Evolutionary conservation across 2,329 filamentous ascomycete species (phyloP), one percentile per base, ranked within the genome.

Genomic region (Aspergillus ochraceus): DNA sequence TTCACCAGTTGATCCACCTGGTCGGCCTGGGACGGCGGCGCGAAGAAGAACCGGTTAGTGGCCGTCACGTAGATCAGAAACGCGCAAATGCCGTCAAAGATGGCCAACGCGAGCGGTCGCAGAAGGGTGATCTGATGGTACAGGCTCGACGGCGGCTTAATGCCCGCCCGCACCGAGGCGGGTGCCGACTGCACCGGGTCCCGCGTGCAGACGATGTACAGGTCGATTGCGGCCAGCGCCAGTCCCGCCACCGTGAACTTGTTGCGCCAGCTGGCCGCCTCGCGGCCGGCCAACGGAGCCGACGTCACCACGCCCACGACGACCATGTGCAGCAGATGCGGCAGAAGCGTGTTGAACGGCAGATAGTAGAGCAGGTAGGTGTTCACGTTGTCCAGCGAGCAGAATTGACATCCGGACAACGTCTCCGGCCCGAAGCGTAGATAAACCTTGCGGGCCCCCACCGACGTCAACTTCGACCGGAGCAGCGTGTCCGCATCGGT

Each of bases 321-420:
- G 57, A 86, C 76, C 54, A 97, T 83, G 77, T 97, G 95, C 52
- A 88, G 71, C 9, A 98, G 79, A 76, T 99, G 94, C n/a, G 91
- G 89, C 14, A 86, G 80, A 1, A 93, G 69, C 8, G 96, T 79
- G 26, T 86, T 81, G 60, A 73, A 71, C 0, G 94, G 90, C 0
- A 96, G 77, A 14, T 90, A 88, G 77, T 96, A 98, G 73, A 90
- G 84, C 52, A 96, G 83, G 79, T 92, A 97, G 47, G 84, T 86
- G 42, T 79, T 80, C 5, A 86, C 83, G 52, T 90, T 86, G 60
- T 90, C 88, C n/a, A 86, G 78, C 54, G 79, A 82, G 83, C 93
- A 97, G 79, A 96, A 97, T n/a, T 86, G 84, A 74, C 93, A 98
- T 60, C 86, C 81, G 22, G 88, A 81, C 42, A 98, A 74, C 9